phyloP scores from a whole-genome alignment of 441 rosid genomes.

The Eutrema salsugineum region DNA sequence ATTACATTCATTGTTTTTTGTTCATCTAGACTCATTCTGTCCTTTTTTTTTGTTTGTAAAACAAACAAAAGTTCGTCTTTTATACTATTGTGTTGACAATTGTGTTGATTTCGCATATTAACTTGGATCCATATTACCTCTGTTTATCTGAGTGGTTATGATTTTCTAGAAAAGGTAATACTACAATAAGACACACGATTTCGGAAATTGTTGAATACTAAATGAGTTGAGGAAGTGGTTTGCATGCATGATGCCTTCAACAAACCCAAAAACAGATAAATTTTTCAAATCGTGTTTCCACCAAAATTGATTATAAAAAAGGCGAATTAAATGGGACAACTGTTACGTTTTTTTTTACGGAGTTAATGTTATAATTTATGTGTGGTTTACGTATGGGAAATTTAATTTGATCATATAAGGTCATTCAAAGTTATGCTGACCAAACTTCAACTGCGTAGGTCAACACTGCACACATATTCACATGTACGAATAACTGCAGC shows the following conservation, averaged over 20 bases:
- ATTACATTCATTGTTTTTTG: slow-evolving; percentile 13
- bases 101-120: neutral
- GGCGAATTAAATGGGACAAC: slow-evolving; percentile 8
- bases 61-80: no score
- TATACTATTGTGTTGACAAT: neutral
- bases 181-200: neutral
- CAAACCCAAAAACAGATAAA: neutral
- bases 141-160: neutral
- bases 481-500: slow-evolving; percentile 18
- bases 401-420: neutral
- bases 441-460: slow-evolving; percentile 10
- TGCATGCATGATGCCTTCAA: slow-evolving; percentile 24
- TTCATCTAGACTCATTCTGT: neutral
- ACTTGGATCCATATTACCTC: neutral
- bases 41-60: no score
- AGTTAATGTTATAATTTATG: neutral
- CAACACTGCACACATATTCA: slow-evolving; percentile 1
- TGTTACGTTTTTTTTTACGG: neutral
- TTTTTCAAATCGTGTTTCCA: neutral
- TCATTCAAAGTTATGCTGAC: slow-evolving; percentile 13
- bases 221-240: no score
- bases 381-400: neutral
- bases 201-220: neutral
- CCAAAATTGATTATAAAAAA: neutral
- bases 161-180: neutral